A percentile compares a stretch with the other conserved stretches of the same genome.
Conservation (phyloP, 257 asterid species). For the Cordia subcordata region DNA sequence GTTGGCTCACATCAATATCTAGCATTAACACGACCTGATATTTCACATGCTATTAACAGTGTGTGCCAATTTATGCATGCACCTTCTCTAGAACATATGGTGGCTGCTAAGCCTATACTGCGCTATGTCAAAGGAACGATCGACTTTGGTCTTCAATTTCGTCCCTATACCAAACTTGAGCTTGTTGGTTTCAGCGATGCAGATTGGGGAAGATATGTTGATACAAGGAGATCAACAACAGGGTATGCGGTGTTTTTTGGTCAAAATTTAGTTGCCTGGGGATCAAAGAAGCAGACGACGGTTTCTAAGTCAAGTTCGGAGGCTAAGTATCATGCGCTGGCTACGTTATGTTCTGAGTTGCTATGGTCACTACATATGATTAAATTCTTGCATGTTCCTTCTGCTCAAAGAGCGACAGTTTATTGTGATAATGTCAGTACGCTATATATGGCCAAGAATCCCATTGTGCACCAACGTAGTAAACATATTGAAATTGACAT, state of each 20-base stretch:
- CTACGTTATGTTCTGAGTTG: no score
- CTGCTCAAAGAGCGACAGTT: no score
- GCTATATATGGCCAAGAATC: no score
- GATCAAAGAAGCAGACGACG: background rate
- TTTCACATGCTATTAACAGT: background rate
- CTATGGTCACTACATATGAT: no score
- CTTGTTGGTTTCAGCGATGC: background rate
- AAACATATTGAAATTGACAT: no score
- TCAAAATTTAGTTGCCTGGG: background rate
- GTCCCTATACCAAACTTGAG: background rate
- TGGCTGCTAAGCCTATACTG: background rate
- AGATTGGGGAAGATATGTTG: background rate
- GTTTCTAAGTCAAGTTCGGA: background rate
- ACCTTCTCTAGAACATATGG: background rate
- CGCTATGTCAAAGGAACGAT: background rate
- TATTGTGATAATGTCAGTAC: no score
- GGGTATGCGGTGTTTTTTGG: background rate
- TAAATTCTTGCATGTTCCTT: no score
- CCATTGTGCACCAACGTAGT: no score
- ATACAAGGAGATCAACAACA: background rate
- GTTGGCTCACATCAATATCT: no score
- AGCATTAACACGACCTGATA: background rate
- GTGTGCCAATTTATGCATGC: constrained; percentile 2
- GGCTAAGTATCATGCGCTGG: background rate
- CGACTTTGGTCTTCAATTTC: background rate